A percentile compares a stretch with the other conserved stretches of the same genome.
Conservation (phyloP, 371 early-diverging fungal species). For the Gilbertella persicaria region DNA sequence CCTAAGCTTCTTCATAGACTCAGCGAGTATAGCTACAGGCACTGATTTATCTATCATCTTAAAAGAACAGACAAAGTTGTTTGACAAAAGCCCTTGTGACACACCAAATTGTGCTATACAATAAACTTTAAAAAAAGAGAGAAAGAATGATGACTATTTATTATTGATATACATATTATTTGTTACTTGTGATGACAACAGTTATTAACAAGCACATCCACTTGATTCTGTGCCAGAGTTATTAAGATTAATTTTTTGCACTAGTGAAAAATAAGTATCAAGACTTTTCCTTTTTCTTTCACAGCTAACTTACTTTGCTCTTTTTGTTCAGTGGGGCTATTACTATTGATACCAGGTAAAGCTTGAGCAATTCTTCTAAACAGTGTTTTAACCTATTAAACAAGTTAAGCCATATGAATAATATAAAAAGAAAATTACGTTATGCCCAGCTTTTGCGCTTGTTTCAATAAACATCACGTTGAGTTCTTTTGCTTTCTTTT, state of each 20-base stretch:
- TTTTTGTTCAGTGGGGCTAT: conserved; percentile 41
- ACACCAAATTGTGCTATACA: too few relatives aligned
- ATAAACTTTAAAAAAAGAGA: too few relatives aligned
- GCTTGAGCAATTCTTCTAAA: conserved; percentile 94
- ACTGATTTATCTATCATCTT: too few relatives aligned
- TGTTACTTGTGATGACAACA: too few relatives aligned
- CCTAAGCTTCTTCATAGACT: too few relatives aligned
- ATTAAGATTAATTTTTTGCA: conserved; percentile 39
- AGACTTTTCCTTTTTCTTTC: neutral
- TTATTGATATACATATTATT: too few relatives aligned
- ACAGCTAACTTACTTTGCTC: conserved; percentile 23
- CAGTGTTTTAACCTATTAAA: conserved; percentile 62
- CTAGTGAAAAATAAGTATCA: conserved; percentile 4
- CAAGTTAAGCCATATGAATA: conserved; percentile 23
- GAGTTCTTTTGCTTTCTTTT: conserved; percentile 89
- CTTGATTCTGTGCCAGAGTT: conserved; percentile 24
- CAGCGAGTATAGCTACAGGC: too few relatives aligned
- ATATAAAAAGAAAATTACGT: conserved; percentile 48
- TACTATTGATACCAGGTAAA: conserved; percentile 81
- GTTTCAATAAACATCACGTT: conserved; percentile 96
- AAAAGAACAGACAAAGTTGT: too few relatives aligned
- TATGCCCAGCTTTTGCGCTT: conserved; percentile 94
- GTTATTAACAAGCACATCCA: conserved; percentile 36
- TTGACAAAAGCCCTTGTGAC: too few relatives aligned
- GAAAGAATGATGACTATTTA: too few relatives aligned